phyloP scores from a whole-genome alignment of 2,329 filamentous ascomycete genomes.

The Xylaria sp. region DNA sequence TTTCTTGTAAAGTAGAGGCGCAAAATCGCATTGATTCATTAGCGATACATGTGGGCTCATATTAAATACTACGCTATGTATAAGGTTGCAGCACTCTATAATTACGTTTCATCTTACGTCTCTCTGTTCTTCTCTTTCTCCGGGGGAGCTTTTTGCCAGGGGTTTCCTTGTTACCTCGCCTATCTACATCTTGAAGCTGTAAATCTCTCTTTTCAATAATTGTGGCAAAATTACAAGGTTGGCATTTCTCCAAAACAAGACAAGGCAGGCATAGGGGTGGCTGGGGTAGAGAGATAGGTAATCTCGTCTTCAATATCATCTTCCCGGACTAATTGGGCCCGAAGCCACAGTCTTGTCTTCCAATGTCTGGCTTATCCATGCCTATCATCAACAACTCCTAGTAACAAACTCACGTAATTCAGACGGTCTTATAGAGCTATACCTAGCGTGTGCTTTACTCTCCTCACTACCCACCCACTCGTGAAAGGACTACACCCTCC shows the following conservation, averaged over 20 bases:
- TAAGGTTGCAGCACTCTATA: constrained; percentile 5
- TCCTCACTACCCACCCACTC: constrained; percentile 31
- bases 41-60: constrained; percentile 9
- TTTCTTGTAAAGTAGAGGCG: not conserved
- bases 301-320: not conserved
- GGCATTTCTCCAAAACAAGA: not conserved
- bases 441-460: not conserved
- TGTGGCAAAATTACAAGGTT: not conserved
- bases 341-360: constrained; percentile 11
- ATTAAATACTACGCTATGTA: constrained; percentile 4
- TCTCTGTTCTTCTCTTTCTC: not conserved
- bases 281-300: constrained; percentile 2
- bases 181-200: constrained; percentile 10
- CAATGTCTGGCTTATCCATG: constrained; percentile 1
- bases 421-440: not conserved
- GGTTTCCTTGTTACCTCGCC: not conserved
- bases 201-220: constrained; percentile 6
- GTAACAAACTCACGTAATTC: constrained; percentile 29
- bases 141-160: not conserved
- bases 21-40: constrained; percentile 3
- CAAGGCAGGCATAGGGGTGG: not conserved
- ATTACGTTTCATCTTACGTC: constrained; percentile 12
- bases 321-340: constrained; percentile 9
- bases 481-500: constrained; percentile 24
- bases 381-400: not conserved